Evolutionary conservation across 2,329 filamentous ascomycete species (phyloP).

Genomic region (Tolypocladium paradoxum): DNA sequence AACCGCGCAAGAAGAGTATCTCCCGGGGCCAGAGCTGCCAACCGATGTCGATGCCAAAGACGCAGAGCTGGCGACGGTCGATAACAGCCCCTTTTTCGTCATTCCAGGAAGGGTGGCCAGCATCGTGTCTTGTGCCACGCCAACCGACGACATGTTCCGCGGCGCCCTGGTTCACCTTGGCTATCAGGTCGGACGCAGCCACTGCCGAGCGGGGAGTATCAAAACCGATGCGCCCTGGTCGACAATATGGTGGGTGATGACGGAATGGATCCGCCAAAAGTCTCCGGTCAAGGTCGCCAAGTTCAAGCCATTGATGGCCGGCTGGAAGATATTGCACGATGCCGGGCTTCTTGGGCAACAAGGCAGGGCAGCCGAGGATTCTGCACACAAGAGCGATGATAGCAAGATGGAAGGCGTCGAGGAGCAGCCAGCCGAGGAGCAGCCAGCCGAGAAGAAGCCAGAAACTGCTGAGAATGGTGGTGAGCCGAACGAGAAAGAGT

Average conservation of each 20-base stretch:
- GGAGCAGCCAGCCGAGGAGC: slow-evolving; percentile 6
- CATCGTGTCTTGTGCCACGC: slow-evolving; percentile 67
- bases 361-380: slow-evolving; percentile 18
- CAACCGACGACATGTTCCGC: slow-evolving; percentile 66
- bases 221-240: slow-evolving; percentile 91
- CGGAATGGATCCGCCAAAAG: slow-evolving; percentile 79
- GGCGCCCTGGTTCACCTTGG: slow-evolving; percentile 74
- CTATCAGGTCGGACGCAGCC: slow-evolving; percentile 74
- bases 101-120: slow-evolving; percentile 64
- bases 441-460: slow-evolving; percentile 4
- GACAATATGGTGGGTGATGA: slow-evolving; percentile 85
- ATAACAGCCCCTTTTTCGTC: slow-evolving; percentile 79
- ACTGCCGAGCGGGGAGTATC: slow-evolving; percentile 80
- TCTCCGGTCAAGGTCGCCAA: slow-evolving; percentile 64
- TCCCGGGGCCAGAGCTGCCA: slow-evolving; percentile 26
- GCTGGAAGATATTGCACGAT: slow-evolving; percentile 53
- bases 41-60: slow-evolving; percentile 29
- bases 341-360: slow-evolving; percentile 25
- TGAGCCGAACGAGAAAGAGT: slow-evolving; percentile 9
- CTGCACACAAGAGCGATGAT: slow-evolving; percentile 8
- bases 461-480: neutral
- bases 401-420: slow-evolving; percentile 8
- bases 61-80: slow-evolving; percentile 50
- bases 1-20: slow-evolving; percentile 69
- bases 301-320: slow-evolving; percentile 59